These are phyloP conservation scores for Fraxinus sp. DNA, from an alignment of 305 asterid genomes.

Conservation along the genomic window DNA sequence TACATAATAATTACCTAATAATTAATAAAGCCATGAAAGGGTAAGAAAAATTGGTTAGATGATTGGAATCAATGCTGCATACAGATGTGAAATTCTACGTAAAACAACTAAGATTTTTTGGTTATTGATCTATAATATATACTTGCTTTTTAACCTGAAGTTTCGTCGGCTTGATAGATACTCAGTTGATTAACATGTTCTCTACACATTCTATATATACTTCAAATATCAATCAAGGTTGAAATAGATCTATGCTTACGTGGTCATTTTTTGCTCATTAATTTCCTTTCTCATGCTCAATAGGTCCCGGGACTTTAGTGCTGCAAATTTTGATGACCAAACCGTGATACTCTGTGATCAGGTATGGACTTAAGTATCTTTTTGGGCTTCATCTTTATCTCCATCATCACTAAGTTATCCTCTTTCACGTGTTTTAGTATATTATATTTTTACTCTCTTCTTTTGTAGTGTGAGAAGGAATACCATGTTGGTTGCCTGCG, in stretches of 20 bases:
- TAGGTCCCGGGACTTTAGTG: conserved; percentile 92
- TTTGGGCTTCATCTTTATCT: conserved; percentile 7
- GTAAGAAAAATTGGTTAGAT: background rate
- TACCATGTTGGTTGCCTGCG: conserved; percentile 97
- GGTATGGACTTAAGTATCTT: conserved; percentile 35
- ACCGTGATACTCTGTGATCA: conserved; percentile 94
- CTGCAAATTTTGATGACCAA: conserved; percentile 81
- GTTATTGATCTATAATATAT: background rate
- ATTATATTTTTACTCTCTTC: background rate
- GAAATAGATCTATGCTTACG: conserved; percentile 8
- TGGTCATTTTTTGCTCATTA: background rate
- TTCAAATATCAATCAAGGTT: background rate
- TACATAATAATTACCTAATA: background rate
- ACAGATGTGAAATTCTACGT: conserved; percentile 4
- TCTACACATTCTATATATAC: background rate
- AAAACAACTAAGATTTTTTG: background rate
- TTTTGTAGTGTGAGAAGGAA: conserved; percentile 88
- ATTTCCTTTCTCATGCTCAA: conserved; percentile 26
- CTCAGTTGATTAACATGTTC: background rate
- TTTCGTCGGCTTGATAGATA: conserved; percentile 1
- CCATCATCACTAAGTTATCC: background rate
- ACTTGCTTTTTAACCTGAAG: background rate
- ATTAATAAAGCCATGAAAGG: background rate
- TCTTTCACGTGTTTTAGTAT: conserved; percentile 17
- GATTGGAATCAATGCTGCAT: background rate